Conservation (phyloP, 345 rosid genomes). For the Clausena lansium region DNA sequence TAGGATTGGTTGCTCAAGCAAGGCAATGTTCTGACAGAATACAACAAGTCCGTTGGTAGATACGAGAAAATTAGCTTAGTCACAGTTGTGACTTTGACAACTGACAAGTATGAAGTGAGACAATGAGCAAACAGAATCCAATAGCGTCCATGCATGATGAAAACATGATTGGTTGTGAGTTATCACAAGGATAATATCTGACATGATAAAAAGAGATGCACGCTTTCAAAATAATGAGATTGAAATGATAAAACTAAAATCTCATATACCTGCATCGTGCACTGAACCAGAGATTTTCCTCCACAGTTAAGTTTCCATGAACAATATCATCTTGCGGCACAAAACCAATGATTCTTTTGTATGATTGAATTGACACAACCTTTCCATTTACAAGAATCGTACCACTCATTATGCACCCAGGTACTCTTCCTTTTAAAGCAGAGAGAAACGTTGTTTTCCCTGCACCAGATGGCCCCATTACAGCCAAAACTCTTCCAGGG, state of each 20-base stretch:
- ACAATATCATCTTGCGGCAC: conserved; percentile 99
- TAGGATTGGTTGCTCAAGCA: not conserved
- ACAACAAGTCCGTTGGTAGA: not conserved
- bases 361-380: conserved; percentile 72
- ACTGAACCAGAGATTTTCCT: conserved; percentile 98
- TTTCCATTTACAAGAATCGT: conserved; percentile 85
- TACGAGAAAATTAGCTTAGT: not conserved
- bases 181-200: not conserved
- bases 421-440: conserved; percentile 86
- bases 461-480: conserved; percentile 99
- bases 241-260: not conserved
- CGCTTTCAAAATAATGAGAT: not conserved
- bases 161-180: not conserved
- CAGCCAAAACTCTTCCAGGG: conserved; percentile 93
- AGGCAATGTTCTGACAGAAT: not conserved
- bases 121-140: not conserved
- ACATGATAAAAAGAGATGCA: not conserved
- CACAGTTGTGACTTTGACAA: not conserved
- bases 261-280: conserved; percentile 90
- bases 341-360: conserved; percentile 86
- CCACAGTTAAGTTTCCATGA: conserved; percentile 96
- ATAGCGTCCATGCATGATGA: not conserved
- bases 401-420: conserved; percentile 73
- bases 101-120: not conserved
- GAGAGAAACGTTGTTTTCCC: conserved; percentile 96